Base-by-base conservation (phyloP, 495 filamentous ascomycete species). In the Sporormia fimetaria region DNA sequence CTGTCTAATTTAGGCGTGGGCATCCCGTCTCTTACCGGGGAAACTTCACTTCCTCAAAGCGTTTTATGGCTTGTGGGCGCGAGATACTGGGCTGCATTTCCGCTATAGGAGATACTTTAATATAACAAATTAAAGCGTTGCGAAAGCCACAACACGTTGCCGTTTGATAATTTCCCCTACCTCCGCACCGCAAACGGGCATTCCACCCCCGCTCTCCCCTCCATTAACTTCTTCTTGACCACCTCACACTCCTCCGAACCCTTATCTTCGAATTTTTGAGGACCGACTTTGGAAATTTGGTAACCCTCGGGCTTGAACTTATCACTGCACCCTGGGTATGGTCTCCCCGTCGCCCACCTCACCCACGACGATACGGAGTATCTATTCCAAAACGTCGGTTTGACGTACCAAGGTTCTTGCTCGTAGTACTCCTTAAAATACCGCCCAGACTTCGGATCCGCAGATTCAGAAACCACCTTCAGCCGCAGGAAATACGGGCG, bases 241-340 rank as follows among this genome's bases (percentile, higher is more conserved):
- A 60, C 64, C 43, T 65, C 61, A 48, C 63, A 57, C 20, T 52
- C 60, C 18, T 67, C 61, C 38, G 65, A 58, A 0, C 78, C 79
- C 44, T 71, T 68, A 0, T 73, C 74, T 45, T 70, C 67, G 36
- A 79, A 67, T 17, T 60, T 60, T 37, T 56, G 59, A 0, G 79
- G 78, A 0, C 78, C 78, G 24, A 81, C 49, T 25, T 81, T 71
- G 18, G 64, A 47, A 16, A 76, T 63, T 17, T 60, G 34, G 54
- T 76, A 82, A 0, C 79, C 78, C 10, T 68, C 29, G 0, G 78
- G 76, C 57, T 67, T 65, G 51, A 70, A 78, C 49, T 64, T 67
- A 9, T 68, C 45, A 1, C 76, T 71, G n/a, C n/a, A n/a, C 9
- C 78, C 79, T 0, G 78, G 78, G 10, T 78, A 40, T 33, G 74